phyloP scores from a whole-genome alignment of 2,329 filamentous ascomycete species.

The Paecilomyces variotii region DNA sequence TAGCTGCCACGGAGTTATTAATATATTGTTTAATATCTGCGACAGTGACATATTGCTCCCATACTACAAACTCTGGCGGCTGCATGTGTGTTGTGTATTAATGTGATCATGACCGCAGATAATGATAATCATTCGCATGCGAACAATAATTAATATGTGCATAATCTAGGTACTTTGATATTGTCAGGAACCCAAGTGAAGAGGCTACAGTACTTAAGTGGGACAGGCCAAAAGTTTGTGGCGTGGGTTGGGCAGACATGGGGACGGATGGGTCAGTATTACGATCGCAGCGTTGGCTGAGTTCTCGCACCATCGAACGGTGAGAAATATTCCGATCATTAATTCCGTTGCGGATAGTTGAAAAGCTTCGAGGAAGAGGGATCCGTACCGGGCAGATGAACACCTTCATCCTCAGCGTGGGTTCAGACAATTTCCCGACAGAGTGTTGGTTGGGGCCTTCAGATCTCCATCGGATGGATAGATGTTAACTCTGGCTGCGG shows the following conservation, averaged over 20 bases:
- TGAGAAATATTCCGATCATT: not conserved
- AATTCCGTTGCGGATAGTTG: not conserved
- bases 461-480: not conserved
- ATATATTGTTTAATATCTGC: too few species aligned
- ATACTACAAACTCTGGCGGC: too few species aligned
- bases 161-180: not conserved
- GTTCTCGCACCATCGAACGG: not conserved
- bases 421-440: too few species aligned
- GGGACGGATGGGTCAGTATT: not conserved
- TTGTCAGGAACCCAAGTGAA: not conserved
- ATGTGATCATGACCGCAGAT: too few species aligned
- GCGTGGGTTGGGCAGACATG: not conserved
- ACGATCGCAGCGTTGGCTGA: too few species aligned
- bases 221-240: not conserved
- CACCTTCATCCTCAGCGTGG: not conserved
- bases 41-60: too few species aligned
- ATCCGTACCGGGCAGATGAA: not conserved
- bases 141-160: too few species aligned
- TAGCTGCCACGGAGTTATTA: too few species aligned
- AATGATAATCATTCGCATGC: too few species aligned
- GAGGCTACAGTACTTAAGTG: not conserved
- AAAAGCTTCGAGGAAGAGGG: not conserved
- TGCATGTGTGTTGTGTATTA: too few species aligned
- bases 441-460: too few species aligned
- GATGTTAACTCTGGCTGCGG: not conserved